Evolutionary conservation across 192 early-diverging fungal genomes (phyloP), one percentile per base, ranked within the genome.

Genomic region (Helicostylum pulchrum): DNA sequence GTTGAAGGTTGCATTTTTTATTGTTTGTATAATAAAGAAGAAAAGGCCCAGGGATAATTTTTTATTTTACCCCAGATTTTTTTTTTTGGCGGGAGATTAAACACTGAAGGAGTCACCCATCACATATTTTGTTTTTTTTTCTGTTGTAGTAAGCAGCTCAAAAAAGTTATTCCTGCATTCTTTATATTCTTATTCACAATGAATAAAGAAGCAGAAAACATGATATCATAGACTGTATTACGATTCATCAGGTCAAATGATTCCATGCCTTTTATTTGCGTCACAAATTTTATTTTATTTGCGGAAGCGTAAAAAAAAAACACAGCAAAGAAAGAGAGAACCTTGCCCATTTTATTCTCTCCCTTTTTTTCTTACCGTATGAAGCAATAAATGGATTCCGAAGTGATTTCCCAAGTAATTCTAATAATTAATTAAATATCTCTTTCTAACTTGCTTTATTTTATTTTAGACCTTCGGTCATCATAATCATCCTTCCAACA

Each of bases 1-100:
- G 23, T 46, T 12, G 71, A 51, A 39, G 60, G 61, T 51, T 72
- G 71, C 71, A 72, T 71, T 17, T 36, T 57, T 39, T 19, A 30
- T n/a, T 55, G 12, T 48, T 45, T 34, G 0, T 49, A 49, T 31
- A 44, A 54, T 32, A 64, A 34, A 65, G 36, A 56, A 57, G 10
- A 57, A 46, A 47, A 66, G 46, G 47, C 7, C 45, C 64, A 43
- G 53, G 64, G 45, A 26, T 26, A 26, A 43, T 46, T 19, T 30
- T 14, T 19, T n/a, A 39, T 17, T 26, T 34, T 54, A 34, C 48
- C 48, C 61, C 48, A 48, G 61, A 34, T 51, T 62, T 39, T 62
- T 30, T 19, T 26, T 0, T 26, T n/a, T n/a, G n/a, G 26, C 26
- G 26, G 26, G 26, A 26, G 26, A 26, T 26, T 26, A 26, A 26